Conservation (phyloP, 2,329 filamentous ascomycete genomes). For the Colletotrichum cereale region DNA sequence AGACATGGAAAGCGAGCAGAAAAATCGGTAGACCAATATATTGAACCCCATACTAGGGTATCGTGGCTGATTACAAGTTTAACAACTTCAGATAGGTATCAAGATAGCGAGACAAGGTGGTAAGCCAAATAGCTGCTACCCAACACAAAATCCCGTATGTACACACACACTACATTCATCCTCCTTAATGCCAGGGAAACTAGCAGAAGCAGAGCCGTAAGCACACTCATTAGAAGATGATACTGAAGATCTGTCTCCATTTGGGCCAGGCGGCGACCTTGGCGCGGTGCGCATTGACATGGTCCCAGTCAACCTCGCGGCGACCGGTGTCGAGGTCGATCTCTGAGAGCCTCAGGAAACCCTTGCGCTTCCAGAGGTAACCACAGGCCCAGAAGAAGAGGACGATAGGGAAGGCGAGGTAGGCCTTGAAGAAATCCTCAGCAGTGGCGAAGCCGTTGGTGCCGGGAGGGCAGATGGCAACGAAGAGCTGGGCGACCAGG, state of each 20-base stretch:
- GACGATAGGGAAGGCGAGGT: conserved; percentile 66
- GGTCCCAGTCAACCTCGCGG: conserved; percentile 74
- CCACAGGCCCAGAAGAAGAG: conserved; percentile 67
- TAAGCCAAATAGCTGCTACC: background rate
- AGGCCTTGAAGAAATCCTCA: conserved; percentile 66
- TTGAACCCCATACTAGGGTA: background rate
- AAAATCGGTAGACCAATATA: background rate
- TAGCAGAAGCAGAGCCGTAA: background rate
- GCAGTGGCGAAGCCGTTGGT: conserved; percentile 50
- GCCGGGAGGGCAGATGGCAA: conserved; percentile 57
- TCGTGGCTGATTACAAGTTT: conserved; percentile 13
- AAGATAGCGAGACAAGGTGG: conserved; percentile 12
- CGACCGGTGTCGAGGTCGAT: conserved; percentile 78
- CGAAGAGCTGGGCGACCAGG: conserved; percentile 65
- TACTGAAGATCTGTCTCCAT: conserved; percentile 59
- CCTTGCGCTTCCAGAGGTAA: conserved; percentile 74
- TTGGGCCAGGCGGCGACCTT: conserved; percentile 63
- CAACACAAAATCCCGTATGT: background rate
- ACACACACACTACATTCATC: conserved; percentile 7
- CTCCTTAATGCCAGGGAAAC: background rate
- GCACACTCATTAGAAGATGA: conserved; percentile 52
- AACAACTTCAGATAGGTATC: conserved; percentile 31
- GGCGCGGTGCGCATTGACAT: conserved; percentile 67
- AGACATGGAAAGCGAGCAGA: background rate
- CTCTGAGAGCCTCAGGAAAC: conserved; percentile 68